A percentile compares a stretch with the other conserved stretches of the same genome.
phyloP scores from a whole-genome alignment of 805 yeast genomes.

The Candida pseudoglaebosa region DNA sequence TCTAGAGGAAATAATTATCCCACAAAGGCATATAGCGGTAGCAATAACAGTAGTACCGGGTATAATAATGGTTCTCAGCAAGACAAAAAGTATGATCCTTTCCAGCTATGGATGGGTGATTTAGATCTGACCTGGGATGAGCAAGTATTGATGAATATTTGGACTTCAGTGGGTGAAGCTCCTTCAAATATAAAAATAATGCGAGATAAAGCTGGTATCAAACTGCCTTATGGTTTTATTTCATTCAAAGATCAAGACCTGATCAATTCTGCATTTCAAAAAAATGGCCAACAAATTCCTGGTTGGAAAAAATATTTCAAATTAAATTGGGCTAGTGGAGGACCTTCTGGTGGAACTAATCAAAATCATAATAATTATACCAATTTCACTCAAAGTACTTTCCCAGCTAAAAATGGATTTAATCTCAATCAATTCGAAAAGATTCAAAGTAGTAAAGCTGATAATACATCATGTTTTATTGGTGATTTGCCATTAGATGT shows the following conservation, averaged over 20 bases:
- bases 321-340: slow-evolving; percentile 77
- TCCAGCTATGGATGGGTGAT: slow-evolving; percentile 85
- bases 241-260: slow-evolving; percentile 59
- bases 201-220: slow-evolving; percentile 56
- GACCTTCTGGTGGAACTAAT: slow-evolving; percentile 11
- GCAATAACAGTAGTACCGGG: neutral
- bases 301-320: slow-evolving; percentile 58
- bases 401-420: neutral
- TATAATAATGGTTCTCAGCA: neutral
- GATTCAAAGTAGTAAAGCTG: slow-evolving; percentile 4
- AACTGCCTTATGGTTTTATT: slow-evolving; percentile 65
- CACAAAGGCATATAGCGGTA: slow-evolving; percentile 6
- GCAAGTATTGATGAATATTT: slow-evolving; percentile 55
- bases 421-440: slow-evolving; percentile 4
- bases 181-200: slow-evolving; percentile 61
- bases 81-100: slow-evolving; percentile 12
- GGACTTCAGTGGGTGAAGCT: slow-evolving; percentile 68
- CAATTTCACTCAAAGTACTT: slow-evolving; percentile 1
- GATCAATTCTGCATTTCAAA: slow-evolving; percentile 61
- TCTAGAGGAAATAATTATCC: slow-evolving; percentile 6
- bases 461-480: slow-evolving; percentile 49
- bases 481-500: slow-evolving; percentile 79
- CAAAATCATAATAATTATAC: slow-evolving; percentile 1
- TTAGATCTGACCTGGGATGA: slow-evolving; percentile 85
- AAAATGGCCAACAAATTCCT: slow-evolving; percentile 70